Percentiles rank a stretch among this genome's conserved stretches.
phyloP scores from a whole-genome alignment of 495 filamentous ascomycete species.

The Trichoderma orchidacearum region DNA sequence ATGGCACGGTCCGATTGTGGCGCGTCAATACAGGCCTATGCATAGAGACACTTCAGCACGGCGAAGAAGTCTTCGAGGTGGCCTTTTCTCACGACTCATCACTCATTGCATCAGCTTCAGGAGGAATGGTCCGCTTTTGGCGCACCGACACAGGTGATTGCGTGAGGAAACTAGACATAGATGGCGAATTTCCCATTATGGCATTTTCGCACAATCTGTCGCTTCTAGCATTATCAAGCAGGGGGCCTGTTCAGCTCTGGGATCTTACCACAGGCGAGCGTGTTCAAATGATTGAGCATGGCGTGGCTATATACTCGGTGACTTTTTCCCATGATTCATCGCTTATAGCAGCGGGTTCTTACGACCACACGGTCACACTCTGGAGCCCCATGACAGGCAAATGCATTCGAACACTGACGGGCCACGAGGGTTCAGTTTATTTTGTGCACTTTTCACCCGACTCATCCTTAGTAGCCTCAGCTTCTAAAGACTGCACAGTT shows the following conservation, averaged over 20 bases:
- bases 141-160: background rate
- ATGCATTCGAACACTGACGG: slow-evolving; percentile 4
- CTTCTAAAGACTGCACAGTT: background rate
- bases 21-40: background rate
- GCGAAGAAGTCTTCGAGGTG: background rate
- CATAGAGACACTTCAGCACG: background rate
- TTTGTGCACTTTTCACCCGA: slow-evolving; percentile 4
- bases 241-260: background rate
- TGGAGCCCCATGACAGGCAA: background rate
- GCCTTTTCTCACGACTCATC: background rate
- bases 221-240: too few species aligned
- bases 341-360: background rate
- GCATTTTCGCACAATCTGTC: background rate
- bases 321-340: background rate
- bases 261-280: background rate
- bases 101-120: background rate
- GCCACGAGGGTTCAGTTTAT: slow-evolving; percentile 1
- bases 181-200: background rate
- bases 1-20: background rate
- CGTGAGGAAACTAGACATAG: background rate
- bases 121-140: background rate
- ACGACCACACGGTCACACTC: background rate
- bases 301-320: too few species aligned
- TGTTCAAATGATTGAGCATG: too few species aligned
- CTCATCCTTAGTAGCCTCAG: background rate